Evolutionary conservation across 441 rosid species (phyloP), one percentile per base, ranked within the genome.

Genomic region (Populus trichocarpa): DNA sequence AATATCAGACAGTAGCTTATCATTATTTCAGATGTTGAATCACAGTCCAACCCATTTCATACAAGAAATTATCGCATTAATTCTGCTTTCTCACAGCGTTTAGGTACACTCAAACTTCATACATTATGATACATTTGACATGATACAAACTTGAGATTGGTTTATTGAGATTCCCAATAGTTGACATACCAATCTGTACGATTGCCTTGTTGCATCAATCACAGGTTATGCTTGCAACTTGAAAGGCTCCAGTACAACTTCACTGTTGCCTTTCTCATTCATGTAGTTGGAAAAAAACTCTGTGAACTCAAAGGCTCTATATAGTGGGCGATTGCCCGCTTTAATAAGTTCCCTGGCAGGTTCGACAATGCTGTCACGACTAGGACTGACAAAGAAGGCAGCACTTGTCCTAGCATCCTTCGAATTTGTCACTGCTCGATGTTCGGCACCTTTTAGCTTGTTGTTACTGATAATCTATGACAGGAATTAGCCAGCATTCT

Each of bases 331-430:
- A 67, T 75, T 79, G 35, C 1, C 4, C 8, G 65, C 23, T 42
- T 74, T 30, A 5, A 53, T 38, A 32, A 84, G 32, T 67, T 32
- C 73, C 53, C 70, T 80, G 2, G 79, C 81, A 1, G 88, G 87
- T 18, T 79, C 81, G 7, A 83, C n/a, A n/a, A 33, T 5, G 82
- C 53, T 12, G 59, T 81, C 81, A 0, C 8, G n/a, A 1, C 85
- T 32, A 30, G 78, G 78, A 67, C 11, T 75, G 3, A 75, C 23
- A 14, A 75, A 46, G 65, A 75, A 75, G 8, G 57, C 77, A 23
- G 30, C 70, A 6, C 61, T 64, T 22, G 69, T 30, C 26, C 78
- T 8, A 67, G 46, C 67, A 20, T 33, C 72, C 36, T 20, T 68
- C 4, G 73, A 26, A 67, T 67, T 59, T 59, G 65, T 75, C 71